These are phyloP conservation scores for Botrytis fragariae DNA, from an alignment of 2,329 filamentous ascomycete species.

Conservation along the genomic window DNA sequence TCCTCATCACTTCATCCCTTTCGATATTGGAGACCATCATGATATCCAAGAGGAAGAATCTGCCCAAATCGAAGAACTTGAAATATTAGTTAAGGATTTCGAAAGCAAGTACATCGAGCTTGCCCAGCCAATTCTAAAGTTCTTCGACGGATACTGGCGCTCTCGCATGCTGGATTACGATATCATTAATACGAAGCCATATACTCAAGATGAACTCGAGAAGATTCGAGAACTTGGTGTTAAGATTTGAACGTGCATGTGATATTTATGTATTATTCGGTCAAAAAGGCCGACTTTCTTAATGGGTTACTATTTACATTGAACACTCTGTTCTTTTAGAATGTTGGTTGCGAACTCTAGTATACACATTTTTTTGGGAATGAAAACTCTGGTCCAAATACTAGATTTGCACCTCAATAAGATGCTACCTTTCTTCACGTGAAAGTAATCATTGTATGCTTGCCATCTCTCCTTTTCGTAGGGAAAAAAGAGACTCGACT, in stretches of 20 bases:
- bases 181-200: not conserved
- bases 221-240: not conserved
- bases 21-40: not conserved
- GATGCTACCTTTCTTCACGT: not conserved
- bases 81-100: not conserved
- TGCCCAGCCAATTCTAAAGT: not conserved
- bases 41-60: not conserved
- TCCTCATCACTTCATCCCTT: not conserved
- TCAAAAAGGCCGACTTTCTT: not conserved
- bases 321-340: not conserved
- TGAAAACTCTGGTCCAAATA: not conserved
- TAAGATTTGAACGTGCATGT: not conserved
- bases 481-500: not conserved
- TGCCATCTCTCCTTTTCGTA: not conserved
- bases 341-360: not conserved
- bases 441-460: not conserved
- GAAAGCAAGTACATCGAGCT: not conserved
- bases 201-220: not conserved
- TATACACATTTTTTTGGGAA: not conserved
- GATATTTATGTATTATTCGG: not conserved
- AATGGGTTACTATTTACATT: not conserved
- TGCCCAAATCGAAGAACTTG: not conserved
- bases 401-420: not conserved
- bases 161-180: not conserved
- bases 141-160: not conserved